Evolutionary conservation across 768 basidiomycete species (phyloP).

Genomic region (Lactarius sanguifluus): DNA sequence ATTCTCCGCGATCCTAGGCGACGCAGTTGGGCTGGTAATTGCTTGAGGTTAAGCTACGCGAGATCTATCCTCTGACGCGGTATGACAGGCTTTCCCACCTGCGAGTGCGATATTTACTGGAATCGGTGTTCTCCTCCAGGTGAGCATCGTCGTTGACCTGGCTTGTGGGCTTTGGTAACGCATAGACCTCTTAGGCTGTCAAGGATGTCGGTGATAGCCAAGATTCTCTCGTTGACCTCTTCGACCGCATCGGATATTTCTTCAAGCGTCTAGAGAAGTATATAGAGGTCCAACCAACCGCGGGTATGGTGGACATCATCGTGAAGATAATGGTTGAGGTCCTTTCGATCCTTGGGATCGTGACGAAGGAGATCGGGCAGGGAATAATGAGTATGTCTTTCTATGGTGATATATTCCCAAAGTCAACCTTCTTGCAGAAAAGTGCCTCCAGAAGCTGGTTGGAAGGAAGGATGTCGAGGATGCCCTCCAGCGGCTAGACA

Average conservation of each 20-base stretch:
- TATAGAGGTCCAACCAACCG: neutral
- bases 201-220: neutral
- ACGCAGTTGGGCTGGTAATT: neutral
- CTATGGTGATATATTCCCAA: neutral
- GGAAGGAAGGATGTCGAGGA: neutral
- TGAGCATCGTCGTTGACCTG: neutral
- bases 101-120: neutral
- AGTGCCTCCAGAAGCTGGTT: neutral
- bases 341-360: constrained; percentile 1
- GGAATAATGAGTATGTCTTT: neutral
- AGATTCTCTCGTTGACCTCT: neutral
- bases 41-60: neutral
- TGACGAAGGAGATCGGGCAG: neutral
- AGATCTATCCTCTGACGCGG: neutral
- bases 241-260: neutral
- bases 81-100: neutral
- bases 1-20: neutral
- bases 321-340: constrained; percentile 3
- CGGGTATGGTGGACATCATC: neutral
- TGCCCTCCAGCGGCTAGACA: neutral
- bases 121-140: constrained; percentile 5
- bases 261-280: constrained; percentile 4
- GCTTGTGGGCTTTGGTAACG: neutral
- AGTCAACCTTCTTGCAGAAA: neutral
- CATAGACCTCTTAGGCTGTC: neutral